These are phyloP conservation scores for Galeopsis tetrahit DNA, from an alignment of 257 asterid genomes.

Conservation along the genomic window DNA sequence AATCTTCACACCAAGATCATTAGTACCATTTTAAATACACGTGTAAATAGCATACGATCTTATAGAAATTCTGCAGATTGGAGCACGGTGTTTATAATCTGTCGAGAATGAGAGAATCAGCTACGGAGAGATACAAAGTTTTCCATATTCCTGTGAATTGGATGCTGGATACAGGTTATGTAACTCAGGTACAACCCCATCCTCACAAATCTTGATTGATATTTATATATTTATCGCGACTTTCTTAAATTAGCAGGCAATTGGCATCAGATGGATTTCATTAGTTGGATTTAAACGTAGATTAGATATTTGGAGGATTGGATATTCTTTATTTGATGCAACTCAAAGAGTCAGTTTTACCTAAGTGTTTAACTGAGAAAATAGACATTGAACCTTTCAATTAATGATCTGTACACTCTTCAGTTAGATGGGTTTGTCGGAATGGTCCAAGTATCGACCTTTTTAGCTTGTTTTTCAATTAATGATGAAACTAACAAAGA, in stretches of 20 bases:
- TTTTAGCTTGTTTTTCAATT: background rate
- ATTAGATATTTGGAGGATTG: background rate
- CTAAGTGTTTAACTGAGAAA: background rate
- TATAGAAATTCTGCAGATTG: slow-evolving; percentile 50
- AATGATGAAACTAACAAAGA: slow-evolving; percentile 14
- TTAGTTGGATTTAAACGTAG: slow-evolving; percentile 4
- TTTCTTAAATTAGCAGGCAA: background rate
- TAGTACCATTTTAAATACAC: background rate
- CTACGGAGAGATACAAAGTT: slow-evolving; percentile 62
- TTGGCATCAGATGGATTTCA: slow-evolving; percentile 1
- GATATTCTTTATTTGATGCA: too few species aligned
- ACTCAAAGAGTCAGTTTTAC: background rate
- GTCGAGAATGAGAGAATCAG: slow-evolving; percentile 73
- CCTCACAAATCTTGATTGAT: slow-evolving; percentile 6
- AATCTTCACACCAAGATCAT: background rate
- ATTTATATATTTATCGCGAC: slow-evolving; percentile 4
- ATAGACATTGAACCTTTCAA: slow-evolving; percentile 22
- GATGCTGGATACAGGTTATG: slow-evolving; percentile 83
- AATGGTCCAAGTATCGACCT: slow-evolving; percentile 19
- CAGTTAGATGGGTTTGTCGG: slow-evolving; percentile 9
- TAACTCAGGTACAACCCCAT: slow-evolving; percentile 60
- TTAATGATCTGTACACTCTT: slow-evolving; percentile 22
- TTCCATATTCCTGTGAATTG: slow-evolving; percentile 74
- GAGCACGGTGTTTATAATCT: slow-evolving; percentile 73
- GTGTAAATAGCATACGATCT: background rate